Evolutionary conservation across 257 asterid species (phyloP).

Genomic region (Solanum sparsipilum): DNA sequence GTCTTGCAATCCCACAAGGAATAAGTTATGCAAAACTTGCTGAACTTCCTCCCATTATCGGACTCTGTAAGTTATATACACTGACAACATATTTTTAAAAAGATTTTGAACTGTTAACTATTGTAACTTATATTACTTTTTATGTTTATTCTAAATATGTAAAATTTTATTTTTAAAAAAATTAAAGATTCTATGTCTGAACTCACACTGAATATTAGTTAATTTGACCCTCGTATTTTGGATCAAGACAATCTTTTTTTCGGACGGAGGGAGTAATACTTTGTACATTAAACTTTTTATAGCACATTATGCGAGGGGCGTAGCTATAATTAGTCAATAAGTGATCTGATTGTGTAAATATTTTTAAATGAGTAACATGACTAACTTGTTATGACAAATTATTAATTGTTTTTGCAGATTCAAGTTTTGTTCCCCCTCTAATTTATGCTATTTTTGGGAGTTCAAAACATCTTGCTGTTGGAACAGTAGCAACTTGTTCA

Average conservation of each 20-base stretch:
- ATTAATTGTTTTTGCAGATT: constrained; percentile 28
- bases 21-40: constrained; percentile 86
- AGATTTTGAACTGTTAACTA: not conserved
- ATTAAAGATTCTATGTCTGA: too few relatives aligned
- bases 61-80: constrained; percentile 45
- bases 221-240: not conserved
- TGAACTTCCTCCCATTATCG: constrained; percentile 61
- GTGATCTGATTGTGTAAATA: not conserved
- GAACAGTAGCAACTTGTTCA: constrained; percentile 82
- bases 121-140: not conserved
- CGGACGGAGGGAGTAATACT: too few relatives aligned
- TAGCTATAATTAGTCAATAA: not conserved
- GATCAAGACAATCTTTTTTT: too few relatives aligned
- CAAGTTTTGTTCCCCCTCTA: constrained; percentile 84
- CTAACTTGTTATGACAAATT: not conserved
- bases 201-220: not conserved
- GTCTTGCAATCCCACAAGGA: constrained; percentile 86
- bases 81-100: not conserved
- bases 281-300: not conserved
- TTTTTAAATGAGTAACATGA: not conserved
- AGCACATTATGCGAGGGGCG: not conserved
- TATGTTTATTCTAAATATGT: not conserved
- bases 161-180: too few relatives aligned
- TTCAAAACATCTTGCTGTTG: constrained; percentile 76
- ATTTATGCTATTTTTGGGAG: constrained; percentile 62